A percentile compares a stretch with the other conserved stretches of the same genome.
Conservation (phyloP, 1,139 yeast species). For the Candida tropicalis region DNA sequence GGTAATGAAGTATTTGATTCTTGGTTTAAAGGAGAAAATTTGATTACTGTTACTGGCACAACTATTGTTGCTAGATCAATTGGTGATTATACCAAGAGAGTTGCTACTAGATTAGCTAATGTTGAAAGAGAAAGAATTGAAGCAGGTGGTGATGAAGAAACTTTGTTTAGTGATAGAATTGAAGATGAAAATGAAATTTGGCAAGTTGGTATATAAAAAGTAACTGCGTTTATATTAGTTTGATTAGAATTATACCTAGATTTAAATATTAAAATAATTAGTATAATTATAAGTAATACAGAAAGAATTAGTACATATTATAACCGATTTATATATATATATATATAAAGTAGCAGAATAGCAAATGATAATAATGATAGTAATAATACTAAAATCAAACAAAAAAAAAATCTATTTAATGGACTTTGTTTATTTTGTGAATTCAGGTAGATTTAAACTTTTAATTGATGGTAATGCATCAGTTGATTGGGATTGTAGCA, state of each 20-base stretch:
- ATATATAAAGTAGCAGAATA: background rate
- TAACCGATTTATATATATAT: conserved; percentile 1
- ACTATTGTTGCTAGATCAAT: conserved; percentile 69
- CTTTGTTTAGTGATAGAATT: conserved; percentile 78
- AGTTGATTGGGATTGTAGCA: conserved; percentile 17
- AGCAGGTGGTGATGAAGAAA: conserved; percentile 90
- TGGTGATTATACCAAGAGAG: conserved; percentile 86
- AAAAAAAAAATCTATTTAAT: too few species aligned
- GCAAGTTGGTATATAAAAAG: conserved; percentile 70
- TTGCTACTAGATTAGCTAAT: conserved; percentile 76
- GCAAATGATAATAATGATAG: too few species aligned
- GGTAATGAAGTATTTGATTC: conserved; percentile 54
- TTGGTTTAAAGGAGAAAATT: conserved; percentile 53
- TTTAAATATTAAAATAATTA: background rate
- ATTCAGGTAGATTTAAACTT: conserved; percentile 41
- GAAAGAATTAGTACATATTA: background rate
- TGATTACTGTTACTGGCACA: conserved; percentile 48
- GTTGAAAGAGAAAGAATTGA: conserved; percentile 85
- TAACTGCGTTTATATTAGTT: too few species aligned
- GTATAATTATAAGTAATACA: background rate
- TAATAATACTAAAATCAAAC: background rate
- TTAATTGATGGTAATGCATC: conserved; percentile 48
- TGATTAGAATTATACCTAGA: background rate
- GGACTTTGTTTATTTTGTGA: conserved; percentile 1
- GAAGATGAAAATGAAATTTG: conserved; percentile 89